Conservation (phyloP, 2,329 filamentous ascomycete genomes). For the Nannizziopsis barbatae region DNA sequence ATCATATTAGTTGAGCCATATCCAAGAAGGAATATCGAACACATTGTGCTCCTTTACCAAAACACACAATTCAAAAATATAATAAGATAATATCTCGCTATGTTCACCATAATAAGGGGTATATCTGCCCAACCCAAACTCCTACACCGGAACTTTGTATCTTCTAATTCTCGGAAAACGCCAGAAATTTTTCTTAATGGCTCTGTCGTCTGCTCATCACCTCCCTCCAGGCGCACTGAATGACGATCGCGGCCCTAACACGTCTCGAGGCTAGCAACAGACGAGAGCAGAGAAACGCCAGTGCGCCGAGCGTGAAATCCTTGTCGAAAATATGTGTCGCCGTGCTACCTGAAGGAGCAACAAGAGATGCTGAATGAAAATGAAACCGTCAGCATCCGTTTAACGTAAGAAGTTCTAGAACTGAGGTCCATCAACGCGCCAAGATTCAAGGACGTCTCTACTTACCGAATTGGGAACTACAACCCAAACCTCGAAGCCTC, state of each 20-base stretch:
- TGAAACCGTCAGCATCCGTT: background rate
- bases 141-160: too few relatives aligned
- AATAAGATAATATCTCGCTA: too few relatives aligned
- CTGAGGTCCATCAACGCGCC: too few relatives aligned
- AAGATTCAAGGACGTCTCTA: slow-evolving; percentile 1
- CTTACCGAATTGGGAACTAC: slow-evolving; percentile 36
- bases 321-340: slow-evolving; percentile 38
- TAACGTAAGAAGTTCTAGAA: too few relatives aligned
- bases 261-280: slow-evolving; percentile 42
- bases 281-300: slow-evolving; percentile 50
- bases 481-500: slow-evolving; percentile 32
- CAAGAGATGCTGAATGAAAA: slow-evolving; percentile 34
- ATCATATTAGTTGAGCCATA: too few relatives aligned
- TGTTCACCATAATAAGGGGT: too few relatives aligned
- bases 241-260: slow-evolving; percentile 40
- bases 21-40: too few relatives aligned
- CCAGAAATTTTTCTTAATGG: too few relatives aligned
- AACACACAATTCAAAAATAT: too few relatives aligned
- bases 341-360: slow-evolving; percentile 19
- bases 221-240: slow-evolving; percentile 44
- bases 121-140: too few relatives aligned
- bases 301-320: slow-evolving; percentile 45
- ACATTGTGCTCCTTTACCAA: too few relatives aligned
- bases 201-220: background rate
- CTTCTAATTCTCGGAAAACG: too few relatives aligned